These are phyloP conservation scores for Candida qinlingensis DNA, from an alignment of 805 yeast species.

Conservation along the genomic window DNA sequence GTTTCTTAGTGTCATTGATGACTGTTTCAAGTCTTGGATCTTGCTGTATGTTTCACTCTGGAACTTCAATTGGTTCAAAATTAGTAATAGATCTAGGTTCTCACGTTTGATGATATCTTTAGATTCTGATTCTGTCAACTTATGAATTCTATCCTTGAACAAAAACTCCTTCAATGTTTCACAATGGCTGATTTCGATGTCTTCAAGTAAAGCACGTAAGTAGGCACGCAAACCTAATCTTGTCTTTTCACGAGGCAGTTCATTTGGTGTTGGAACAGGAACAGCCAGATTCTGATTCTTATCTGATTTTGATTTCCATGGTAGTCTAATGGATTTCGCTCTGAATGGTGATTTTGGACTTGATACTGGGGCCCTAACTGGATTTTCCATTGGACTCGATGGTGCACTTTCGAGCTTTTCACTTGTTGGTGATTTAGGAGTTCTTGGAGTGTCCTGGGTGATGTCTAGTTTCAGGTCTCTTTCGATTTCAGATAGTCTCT, in stretches of 20 bases:
- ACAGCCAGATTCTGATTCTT: background rate
- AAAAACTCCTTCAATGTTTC: conserved; percentile 51
- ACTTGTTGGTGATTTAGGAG: background rate
- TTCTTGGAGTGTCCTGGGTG: background rate
- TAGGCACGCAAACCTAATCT: conserved; percentile 77
- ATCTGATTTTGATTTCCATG: background rate
- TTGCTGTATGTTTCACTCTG: conserved; percentile 61
- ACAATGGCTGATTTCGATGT: conserved; percentile 51
- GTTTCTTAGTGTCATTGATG: conserved; percentile 55
- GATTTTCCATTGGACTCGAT: background rate
- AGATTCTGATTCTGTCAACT: conserved; percentile 37
- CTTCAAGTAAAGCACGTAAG: conserved; percentile 45
- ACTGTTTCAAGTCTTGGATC: conserved; percentile 46
- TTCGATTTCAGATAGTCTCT: conserved; percentile 8
- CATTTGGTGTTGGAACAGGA: conserved; percentile 4
- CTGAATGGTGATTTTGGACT: background rate
- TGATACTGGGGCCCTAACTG: background rate
- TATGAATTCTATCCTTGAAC: conserved; percentile 31
- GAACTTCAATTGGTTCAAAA: conserved; percentile 64
- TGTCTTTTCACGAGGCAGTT: conserved; percentile 66
- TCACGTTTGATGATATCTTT: conserved; percentile 55
- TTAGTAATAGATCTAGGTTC: conserved; percentile 54
- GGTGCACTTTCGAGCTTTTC: conserved; percentile 3
- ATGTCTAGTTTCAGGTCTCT: conserved; percentile 3
- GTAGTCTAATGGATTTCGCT: background rate